Evolutionary conservation across 768 basidiomycete genomes (phyloP), one percentile per base, ranked within the genome.

Genomic region (Hemileccinum rubropunctum): DNA sequence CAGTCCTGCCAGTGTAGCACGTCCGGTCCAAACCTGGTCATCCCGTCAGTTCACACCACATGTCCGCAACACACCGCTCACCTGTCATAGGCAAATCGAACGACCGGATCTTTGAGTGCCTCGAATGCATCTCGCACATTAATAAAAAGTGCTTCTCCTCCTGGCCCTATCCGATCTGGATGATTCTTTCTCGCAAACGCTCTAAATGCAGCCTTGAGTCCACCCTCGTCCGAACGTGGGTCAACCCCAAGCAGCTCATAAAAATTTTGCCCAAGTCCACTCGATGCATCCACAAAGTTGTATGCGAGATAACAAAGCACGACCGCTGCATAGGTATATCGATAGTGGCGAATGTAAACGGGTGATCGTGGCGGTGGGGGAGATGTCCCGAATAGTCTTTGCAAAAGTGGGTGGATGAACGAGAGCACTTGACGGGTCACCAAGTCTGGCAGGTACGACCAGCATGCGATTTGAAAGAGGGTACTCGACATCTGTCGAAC

Each of bases 71-170:
- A 42, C 13, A 42, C 0, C 17, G 63, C 79, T 45, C 57, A 88
- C 86, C 90, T 77, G 60, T 94, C 91, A 64, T 94, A 94, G 0
- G 90, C 91, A 71, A 91, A 93, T 42, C 91, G 69, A 39, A 82
- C 82, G 9, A 79, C 74, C 3, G 91, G 91, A 56, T 90, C 76
- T 63, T 84, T 89, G 23, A 94, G 66, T 2, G 86, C 83, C 55
- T 94, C 90, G 55, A 82, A 92, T 30, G 82, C 87, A 60, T 84
- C 80, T 51, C 88, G 71, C 5, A 88, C 82, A 40, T 71, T 65
- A 42, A 91, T 86, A 61, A 94, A 94, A 23, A 81, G 47, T 12
- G 74, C 74, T 55, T 83, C 84, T 8, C 84, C 84, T 17, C 57
- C 66, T 0, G 68, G 68, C 0, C 85, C 85, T 27, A 76, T 72